Percentiles rank a stretch among this genome's conserved stretches.
Conservation (phyloP, 208 protist species). For the Wallacemonas sp. region DNA sequence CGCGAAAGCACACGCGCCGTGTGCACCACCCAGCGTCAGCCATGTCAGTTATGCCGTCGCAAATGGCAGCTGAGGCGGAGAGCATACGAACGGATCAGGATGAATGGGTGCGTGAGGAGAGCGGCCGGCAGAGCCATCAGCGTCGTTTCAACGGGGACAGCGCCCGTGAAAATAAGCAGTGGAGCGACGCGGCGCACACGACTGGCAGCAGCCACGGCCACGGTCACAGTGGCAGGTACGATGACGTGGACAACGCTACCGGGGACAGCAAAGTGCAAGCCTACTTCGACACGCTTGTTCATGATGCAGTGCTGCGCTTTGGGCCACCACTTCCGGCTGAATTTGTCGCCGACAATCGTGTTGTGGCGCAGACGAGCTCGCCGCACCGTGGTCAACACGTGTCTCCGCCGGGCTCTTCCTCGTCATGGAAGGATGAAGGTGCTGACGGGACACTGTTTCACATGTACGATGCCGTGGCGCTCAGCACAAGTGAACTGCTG, state of each 20-base stretch:
- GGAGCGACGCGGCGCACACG: not conserved
- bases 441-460: constrained; percentile 36
- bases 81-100: not conserved
- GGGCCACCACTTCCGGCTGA: constrained; percentile 80
- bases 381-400: not conserved
- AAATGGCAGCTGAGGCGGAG: constrained; percentile 9
- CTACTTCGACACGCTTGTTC: constrained; percentile 67
- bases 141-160: not conserved
- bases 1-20: not conserved
- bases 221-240: too few species aligned
- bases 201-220: too few species aligned
- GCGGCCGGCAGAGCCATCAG: not conserved
- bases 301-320: constrained; percentile 61
- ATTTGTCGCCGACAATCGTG: constrained; percentile 54
- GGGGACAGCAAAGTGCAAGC: constrained; percentile 69
- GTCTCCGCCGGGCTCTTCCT: not conserved
- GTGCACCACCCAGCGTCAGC: too few species aligned
- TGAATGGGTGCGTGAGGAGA: constrained; percentile 1
- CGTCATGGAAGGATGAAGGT: constrained; percentile 15
- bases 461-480: constrained; percentile 70
- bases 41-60: too few species aligned
- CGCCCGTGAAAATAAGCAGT: not conserved
- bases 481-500: constrained; percentile 62
- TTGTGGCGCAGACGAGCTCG: constrained; percentile 18
- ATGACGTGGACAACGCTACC: constrained; percentile 43